These are phyloP conservation scores for Limnomonas spitsbergensis DNA, from an alignment of 139 green algal genomes.

Conservation along the genomic window DNA sequence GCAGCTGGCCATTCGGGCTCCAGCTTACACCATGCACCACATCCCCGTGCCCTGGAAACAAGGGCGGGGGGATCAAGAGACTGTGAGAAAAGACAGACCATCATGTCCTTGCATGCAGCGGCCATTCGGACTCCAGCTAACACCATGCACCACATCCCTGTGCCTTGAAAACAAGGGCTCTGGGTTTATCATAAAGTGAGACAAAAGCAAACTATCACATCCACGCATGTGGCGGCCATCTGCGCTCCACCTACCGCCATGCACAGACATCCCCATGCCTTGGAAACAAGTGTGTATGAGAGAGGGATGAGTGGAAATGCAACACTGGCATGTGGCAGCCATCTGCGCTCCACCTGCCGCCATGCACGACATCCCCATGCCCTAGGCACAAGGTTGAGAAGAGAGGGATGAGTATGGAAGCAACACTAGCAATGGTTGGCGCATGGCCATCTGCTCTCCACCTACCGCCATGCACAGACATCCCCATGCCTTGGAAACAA, in stretches of 20 bases:
- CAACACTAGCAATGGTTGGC: slow-evolving; percentile 37
- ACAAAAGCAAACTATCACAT: slow-evolving; percentile 38
- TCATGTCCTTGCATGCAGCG: slow-evolving; percentile 46
- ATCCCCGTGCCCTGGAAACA: slow-evolving; percentile 40
- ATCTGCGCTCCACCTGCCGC: slow-evolving; percentile 38
- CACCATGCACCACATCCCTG: slow-evolving; percentile 33
- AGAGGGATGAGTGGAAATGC: too few relatives aligned
- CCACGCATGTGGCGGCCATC: slow-evolving; percentile 48
- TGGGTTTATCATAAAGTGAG: neutral
- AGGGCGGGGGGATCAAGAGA: neutral
- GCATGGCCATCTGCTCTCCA: slow-evolving; percentile 50
- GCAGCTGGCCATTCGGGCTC: slow-evolving; percentile 29
- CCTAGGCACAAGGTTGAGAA: slow-evolving; percentile 16
- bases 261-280: slow-evolving; percentile 42
- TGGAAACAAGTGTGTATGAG: slow-evolving; percentile 19
- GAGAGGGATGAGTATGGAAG: slow-evolving; percentile 22
- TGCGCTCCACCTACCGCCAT: slow-evolving; percentile 35
- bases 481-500: slow-evolving; percentile 40
- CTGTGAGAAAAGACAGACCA: slow-evolving; percentile 30
- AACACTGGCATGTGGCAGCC: slow-evolving; percentile 45
- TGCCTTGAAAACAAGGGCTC: slow-evolving; percentile 28
- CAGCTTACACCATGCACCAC: slow-evolving; percentile 35
- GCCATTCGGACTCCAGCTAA: slow-evolving; percentile 41
- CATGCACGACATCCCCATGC: slow-evolving; percentile 42
- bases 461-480: slow-evolving; percentile 24